Evolutionary conservation across 441 rosid genomes (phyloP).

Genomic region (Populus hybrid): DNA sequence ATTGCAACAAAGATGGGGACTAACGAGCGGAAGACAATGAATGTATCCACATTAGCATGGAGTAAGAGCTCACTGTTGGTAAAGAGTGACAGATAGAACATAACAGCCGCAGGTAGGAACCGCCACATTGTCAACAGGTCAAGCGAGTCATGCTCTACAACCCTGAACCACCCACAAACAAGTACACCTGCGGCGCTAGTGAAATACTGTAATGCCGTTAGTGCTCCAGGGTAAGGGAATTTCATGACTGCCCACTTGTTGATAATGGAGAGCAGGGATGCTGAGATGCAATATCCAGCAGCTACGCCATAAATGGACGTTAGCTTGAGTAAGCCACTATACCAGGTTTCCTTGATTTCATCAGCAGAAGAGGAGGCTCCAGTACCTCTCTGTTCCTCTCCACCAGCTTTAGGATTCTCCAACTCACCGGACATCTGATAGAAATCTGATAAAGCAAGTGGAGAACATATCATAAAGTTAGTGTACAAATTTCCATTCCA

Average conservation of each 20-base stretch:
- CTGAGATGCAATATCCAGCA: constrained; percentile 87
- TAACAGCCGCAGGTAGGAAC: constrained; percentile 89
- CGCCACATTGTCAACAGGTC: constrained; percentile 87
- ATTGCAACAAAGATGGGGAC: constrained; percentile 92
- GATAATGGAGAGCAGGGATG: constrained; percentile 88
- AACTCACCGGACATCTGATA: constrained; percentile 33
- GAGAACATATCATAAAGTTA: not conserved
- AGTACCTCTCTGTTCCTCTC: constrained; percentile 23
- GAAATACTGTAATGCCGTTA: constrained; percentile 71
- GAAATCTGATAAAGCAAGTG: not conserved
- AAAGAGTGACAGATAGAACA: constrained; percentile 85
- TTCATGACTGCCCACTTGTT: constrained; percentile 98
- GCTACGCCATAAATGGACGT: constrained; percentile 83
- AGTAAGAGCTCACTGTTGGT: constrained; percentile 97
- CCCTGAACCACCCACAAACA: constrained; percentile 32
- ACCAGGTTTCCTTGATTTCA: constrained; percentile 42
- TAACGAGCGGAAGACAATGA: constrained; percentile 86
- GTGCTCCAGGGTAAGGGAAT: constrained; percentile 94
- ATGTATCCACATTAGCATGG: constrained; percentile 94
- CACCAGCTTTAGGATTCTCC: constrained; percentile 33
- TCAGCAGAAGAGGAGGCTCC: constrained; percentile 20
- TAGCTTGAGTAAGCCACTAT: constrained; percentile 44
- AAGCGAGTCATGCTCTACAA: constrained; percentile 53
- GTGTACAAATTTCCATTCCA: not conserved
- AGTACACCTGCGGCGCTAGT: constrained; percentile 53